Percentiles rank a stretch among this genome's conserved stretches.
Evolutionary conservation across 2,329 filamentous ascomycete genomes (phyloP).

Genomic region (Apiospora rasikravindrae): DNA sequence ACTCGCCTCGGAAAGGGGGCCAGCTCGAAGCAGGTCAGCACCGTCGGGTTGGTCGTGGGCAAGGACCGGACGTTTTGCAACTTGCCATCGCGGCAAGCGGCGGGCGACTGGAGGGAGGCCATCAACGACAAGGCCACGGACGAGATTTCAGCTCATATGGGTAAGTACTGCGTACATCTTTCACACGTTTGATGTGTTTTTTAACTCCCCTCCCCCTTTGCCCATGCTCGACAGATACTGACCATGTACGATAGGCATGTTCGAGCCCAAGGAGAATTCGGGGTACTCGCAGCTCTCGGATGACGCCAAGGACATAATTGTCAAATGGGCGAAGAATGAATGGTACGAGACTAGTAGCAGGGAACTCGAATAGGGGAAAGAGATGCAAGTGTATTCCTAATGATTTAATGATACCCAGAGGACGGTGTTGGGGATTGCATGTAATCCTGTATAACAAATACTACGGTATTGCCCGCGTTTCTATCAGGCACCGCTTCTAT

Average conservation of each 20-base stretch:
- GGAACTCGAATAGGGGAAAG: constrained; percentile 37
- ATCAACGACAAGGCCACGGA: constrained; percentile 81
- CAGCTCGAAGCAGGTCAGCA: constrained; percentile 53
- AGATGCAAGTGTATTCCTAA: not conserved
- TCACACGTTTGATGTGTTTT: not conserved
- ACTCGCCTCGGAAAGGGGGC: constrained; percentile 79
- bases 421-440: not conserved
- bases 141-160: constrained; percentile 81
- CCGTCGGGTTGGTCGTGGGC: constrained; percentile 66
- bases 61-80: constrained; percentile 88
- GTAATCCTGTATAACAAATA: not conserved
- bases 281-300: constrained; percentile 72
- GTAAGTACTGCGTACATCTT: constrained; percentile 45
- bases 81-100: constrained; percentile 63
- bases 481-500: not conserved
- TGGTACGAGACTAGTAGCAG: constrained; percentile 66
- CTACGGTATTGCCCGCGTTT: not conserved
- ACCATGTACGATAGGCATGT: constrained; percentile 62
- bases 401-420: constrained; percentile 20
- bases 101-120: constrained; percentile 69
- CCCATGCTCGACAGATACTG: not conserved
- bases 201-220: too few relatives aligned
- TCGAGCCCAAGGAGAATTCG: constrained; percentile 73
- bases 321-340: constrained; percentile 66
- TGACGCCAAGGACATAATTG: constrained; percentile 68